Evolutionary conservation across 345 rosid species (phyloP), one percentile per base, ranked within the genome.

Genomic region (Moricandia arvensis): DNA sequence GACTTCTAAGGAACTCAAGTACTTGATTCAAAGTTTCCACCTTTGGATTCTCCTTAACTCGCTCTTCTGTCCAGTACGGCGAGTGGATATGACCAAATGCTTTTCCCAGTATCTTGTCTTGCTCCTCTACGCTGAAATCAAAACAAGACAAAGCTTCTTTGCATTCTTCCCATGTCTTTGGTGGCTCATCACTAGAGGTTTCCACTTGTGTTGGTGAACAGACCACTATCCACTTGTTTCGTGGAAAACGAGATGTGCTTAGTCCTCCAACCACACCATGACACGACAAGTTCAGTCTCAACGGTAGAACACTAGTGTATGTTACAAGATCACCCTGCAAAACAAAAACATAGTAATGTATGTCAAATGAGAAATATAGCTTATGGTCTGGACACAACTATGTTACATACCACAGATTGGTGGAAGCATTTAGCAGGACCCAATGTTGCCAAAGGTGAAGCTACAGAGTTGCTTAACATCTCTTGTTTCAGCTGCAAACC

Each of bases 1-100:
- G 88, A 59, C 79, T 80, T 75, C 87, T 86, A 63, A 91, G 82
- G 13, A 87, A 90, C 62, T 90, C 89, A 2, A 94, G 72, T 75
- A 83, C 82, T 70, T 80, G 86, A 12, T 62, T 76, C 57, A 91
- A 60, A n/a, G 58, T 51, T 82, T 87, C 93, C 2, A 16, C 66
- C 17, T 80, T 86, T 10, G 97, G 98, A 26, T 81, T 86, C 80
- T 91, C 91, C 62, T 77, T 80, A 67, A 68, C 81, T 18, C 92
- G 89, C 60, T 90, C 96, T 74, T 94, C 97, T 0, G 96, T 84
- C 98, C 96, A 91, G 81, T 87, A 94, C 0, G 98, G 97, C 1
- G 95, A 91, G 63, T 86, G 91, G 65, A 89, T 21, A 30, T 89
- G 86, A 31, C 96, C 97, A 68, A 89, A 94, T 24, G 98, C 93